These are phyloP conservation scores for Mycena venus DNA, from an alignment of 768 basidiomycete genomes.

Conservation along the genomic window DNA sequence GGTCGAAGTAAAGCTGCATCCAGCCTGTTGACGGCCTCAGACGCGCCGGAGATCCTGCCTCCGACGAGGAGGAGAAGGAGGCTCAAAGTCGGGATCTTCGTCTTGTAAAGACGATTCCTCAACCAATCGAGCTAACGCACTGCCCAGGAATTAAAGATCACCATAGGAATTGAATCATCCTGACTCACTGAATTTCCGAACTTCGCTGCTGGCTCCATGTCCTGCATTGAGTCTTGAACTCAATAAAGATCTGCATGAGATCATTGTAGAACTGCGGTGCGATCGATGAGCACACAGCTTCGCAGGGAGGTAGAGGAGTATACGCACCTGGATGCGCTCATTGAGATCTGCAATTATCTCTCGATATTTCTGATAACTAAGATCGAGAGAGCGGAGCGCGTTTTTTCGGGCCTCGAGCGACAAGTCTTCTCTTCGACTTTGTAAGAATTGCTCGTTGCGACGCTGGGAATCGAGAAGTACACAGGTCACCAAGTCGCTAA, in stretches of 20 bases:
- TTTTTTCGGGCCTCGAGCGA: conserved; percentile 84
- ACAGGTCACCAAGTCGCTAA: background rate
- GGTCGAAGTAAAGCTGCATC: background rate
- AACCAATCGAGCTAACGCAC: conserved; percentile 57
- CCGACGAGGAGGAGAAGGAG: no score
- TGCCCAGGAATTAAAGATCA: conserved; percentile 37
- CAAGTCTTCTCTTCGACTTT: conserved; percentile 83
- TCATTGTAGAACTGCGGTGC: conserved; percentile 91
- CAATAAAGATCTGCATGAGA: conserved; percentile 75
- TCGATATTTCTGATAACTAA: conserved; percentile 88
- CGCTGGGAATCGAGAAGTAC: conserved; percentile 49
- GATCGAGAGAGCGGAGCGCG: conserved; percentile 85
- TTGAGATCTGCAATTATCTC: conserved; percentile 89
- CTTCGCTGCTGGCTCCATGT: conserved; percentile 80
- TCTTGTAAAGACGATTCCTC: conserved; percentile 53
- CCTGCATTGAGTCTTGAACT: conserved; percentile 83
- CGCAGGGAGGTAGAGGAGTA: background rate
- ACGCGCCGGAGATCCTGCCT: background rate
- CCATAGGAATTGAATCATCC: conserved; percentile 4
- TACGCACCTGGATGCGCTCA: conserved; percentile 85
- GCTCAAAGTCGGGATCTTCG: no score
- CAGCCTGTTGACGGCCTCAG: no score
- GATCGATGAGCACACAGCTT: background rate
- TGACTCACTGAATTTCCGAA: conserved; percentile 79
- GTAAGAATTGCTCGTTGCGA: conserved; percentile 78